phyloP scores from a whole-genome alignment of 1,284 basidiomycete species.

The Sporisorium graminicola region DNA sequence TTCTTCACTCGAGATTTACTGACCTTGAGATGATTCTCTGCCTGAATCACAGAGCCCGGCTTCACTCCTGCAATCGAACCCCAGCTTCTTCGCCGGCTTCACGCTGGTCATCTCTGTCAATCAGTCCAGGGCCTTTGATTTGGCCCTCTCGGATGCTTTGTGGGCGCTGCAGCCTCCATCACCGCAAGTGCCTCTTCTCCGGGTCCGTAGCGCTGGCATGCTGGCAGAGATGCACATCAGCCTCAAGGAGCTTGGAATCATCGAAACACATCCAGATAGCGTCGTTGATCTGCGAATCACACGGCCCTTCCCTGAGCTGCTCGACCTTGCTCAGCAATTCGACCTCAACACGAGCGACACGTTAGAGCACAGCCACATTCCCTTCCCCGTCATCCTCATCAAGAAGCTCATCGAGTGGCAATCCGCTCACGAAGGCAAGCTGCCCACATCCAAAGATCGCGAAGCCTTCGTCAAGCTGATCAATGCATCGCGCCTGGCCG shows the following conservation, averaged over 20 bases:
- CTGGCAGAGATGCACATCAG: constrained; percentile 59
- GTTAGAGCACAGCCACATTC: constrained; percentile 62
- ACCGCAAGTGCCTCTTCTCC: constrained; percentile 58
- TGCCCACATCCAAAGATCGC: constrained; percentile 79
- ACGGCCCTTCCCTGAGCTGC: constrained; percentile 80
- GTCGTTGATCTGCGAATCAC: constrained; percentile 79
- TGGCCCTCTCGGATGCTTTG: constrained; percentile 51
- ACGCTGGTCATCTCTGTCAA: constrained; percentile 84
- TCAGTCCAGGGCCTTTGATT: constrained; percentile 55
- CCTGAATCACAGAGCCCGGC: constrained; percentile 12
- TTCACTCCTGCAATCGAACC: constrained; percentile 74
- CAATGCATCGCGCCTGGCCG: constrained; percentile 73
- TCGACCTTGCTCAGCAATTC: constrained; percentile 46
- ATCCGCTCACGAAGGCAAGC: constrained; percentile 46
- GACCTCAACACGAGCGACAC: constrained; percentile 55
- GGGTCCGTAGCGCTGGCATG: constrained; percentile 58
- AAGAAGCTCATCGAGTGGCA: constrained; percentile 86
- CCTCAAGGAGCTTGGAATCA: constrained; percentile 72
- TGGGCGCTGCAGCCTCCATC: constrained; percentile 53
- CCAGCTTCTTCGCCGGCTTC: constrained; percentile 75
- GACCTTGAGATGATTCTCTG: background rate
- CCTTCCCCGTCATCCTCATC: constrained; percentile 72
- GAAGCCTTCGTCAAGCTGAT: constrained; percentile 81
- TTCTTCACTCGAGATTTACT: background rate
- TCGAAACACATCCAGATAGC: constrained; percentile 91